Conservation (phyloP, 345 rosid genomes). For the Limnanthes douglasii region DNA sequence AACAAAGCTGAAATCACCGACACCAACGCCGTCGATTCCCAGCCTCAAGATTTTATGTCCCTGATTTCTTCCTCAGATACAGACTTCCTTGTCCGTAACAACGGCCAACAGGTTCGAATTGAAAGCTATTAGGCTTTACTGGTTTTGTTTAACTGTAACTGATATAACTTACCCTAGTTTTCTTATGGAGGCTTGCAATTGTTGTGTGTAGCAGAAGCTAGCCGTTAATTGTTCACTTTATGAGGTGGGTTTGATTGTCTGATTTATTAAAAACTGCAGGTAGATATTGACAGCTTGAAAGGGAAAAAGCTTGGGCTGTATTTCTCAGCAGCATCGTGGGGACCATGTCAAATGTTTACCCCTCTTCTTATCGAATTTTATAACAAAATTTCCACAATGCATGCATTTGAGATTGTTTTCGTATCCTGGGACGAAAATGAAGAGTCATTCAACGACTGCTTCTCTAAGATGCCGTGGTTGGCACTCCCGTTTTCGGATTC, state of each 20-base stretch:
- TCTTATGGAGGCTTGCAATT: too few species aligned
- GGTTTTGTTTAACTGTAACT: too few species aligned
- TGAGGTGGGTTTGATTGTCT: background rate
- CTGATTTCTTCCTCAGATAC: too few species aligned
- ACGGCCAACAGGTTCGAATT: too few species aligned
- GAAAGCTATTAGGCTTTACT: too few species aligned
- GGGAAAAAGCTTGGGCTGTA: slow-evolving; percentile 71
- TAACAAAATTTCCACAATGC: slow-evolving; percentile 26
- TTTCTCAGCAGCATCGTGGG: slow-evolving; percentile 83
- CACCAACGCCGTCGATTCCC: too few species aligned
- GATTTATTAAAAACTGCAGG: slow-evolving; percentile 17
- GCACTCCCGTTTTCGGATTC: slow-evolving; percentile 64
- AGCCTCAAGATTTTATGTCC: too few species aligned
- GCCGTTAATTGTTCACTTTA: too few species aligned
- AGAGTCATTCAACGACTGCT: slow-evolving; percentile 35
- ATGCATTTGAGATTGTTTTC: slow-evolving; percentile 48
- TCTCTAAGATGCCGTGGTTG: slow-evolving; percentile 83
- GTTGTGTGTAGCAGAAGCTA: too few species aligned
- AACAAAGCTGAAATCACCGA: too few species aligned
- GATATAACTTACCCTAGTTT: too few species aligned
- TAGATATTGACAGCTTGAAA: slow-evolving; percentile 46
- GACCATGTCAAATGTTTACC: slow-evolving; percentile 54
- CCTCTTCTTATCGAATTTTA: slow-evolving; percentile 46
- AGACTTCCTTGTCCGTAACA: too few species aligned
- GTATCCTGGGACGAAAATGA: slow-evolving; percentile 42